Percentiles rank a stretch among this genome's conserved stretches.
Conservation (phyloP, 805 yeast genomes). For the Cyberlindnera mrakii region DNA sequence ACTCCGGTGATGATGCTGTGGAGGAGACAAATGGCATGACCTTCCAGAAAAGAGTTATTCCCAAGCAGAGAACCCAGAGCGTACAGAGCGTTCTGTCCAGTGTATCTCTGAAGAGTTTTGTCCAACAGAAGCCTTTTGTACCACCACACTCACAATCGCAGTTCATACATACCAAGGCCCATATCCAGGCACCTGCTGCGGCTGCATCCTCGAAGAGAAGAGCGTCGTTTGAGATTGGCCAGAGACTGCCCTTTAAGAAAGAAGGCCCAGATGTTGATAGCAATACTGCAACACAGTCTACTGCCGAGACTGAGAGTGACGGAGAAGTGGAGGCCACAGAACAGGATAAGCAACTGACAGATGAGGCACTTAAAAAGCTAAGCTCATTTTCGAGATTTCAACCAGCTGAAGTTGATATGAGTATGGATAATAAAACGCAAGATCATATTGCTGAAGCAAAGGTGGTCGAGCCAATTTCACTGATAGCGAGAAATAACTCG, state of each 20-base stretch:
- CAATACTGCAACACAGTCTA: neutral
- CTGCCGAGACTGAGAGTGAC: slow-evolving; percentile 8
- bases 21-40: slow-evolving; percentile 63
- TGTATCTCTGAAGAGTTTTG: slow-evolving; percentile 52
- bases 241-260: slow-evolving; percentile 29
- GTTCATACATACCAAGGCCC: slow-evolving; percentile 27
- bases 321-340: slow-evolving; percentile 23
- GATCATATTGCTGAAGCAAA: slow-evolving; percentile 1
- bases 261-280: slow-evolving; percentile 26
- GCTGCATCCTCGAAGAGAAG: slow-evolving; percentile 29
- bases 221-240: slow-evolving; percentile 26
- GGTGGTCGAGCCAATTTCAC: neutral
- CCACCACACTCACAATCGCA: slow-evolving; percentile 15
- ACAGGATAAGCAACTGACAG: slow-evolving; percentile 30
- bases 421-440: slow-evolving; percentile 6
- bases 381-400: slow-evolving; percentile 24
- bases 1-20: slow-evolving; percentile 27
- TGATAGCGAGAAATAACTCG: neutral
- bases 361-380: slow-evolving; percentile 33
- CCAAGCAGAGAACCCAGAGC: slow-evolving; percentile 32
- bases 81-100: slow-evolving; percentile 40
- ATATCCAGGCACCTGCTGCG: slow-evolving; percentile 36
- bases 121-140: slow-evolving; percentile 29
- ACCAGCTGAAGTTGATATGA: slow-evolving; percentile 24
- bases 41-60: slow-evolving; percentile 61